Base-by-base conservation (phyloP, 2,329 filamentous ascomycete genomes). In the Neofusicoccum cordaticola region DNA sequence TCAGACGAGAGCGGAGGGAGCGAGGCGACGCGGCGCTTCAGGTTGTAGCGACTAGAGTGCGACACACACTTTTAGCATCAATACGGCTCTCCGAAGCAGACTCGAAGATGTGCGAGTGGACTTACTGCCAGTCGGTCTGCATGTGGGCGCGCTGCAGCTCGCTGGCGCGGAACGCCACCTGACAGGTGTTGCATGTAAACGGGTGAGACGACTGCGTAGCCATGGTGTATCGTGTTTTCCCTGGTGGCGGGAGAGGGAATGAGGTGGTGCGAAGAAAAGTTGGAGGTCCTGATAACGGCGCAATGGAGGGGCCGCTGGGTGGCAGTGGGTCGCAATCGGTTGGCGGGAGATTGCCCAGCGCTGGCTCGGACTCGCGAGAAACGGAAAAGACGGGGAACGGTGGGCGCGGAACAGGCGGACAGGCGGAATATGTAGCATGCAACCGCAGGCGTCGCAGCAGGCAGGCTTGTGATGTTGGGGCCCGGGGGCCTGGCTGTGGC, bases 51-150 rank as follows among this genome's bases (percentile, higher is more conserved):
- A 78, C 91, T 95, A 34, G 50, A 8, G 27, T 15, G n/a, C 15
- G 8, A 60, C 35, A n/a, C 13, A 13, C 31, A 34, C 27, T 31
- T 39, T 62, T 34, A 50, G 58, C 45, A 60, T 37, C 56, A 47
- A 15, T 22, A 19, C n/a, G n/a, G 35, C 22, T 31, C 13, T 47
- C 12, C 11, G 41, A 12, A 11, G 9, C 47, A 19, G 64, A 42
- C 63, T 19, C 61, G 45, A 63, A n/a, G 6, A 31, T 13, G 45
- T 58, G n/a, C 7, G 35, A 34, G n/a, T 58, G 12, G 42, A 88
- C 91, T 81, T 85, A 95, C 90, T 99, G 94, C 95, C 95, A 99
- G 81, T 99, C 95, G 71, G 90, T 95, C 78, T 95, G 93, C 95
- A 99, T 99, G 77, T 99, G 95, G 42, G 87, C 89, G 76, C 95